Evolutionary conservation across 2,329 filamentous ascomycete genomes (phyloP).

Genomic region (Tolypocladium endophyticum): DNA sequence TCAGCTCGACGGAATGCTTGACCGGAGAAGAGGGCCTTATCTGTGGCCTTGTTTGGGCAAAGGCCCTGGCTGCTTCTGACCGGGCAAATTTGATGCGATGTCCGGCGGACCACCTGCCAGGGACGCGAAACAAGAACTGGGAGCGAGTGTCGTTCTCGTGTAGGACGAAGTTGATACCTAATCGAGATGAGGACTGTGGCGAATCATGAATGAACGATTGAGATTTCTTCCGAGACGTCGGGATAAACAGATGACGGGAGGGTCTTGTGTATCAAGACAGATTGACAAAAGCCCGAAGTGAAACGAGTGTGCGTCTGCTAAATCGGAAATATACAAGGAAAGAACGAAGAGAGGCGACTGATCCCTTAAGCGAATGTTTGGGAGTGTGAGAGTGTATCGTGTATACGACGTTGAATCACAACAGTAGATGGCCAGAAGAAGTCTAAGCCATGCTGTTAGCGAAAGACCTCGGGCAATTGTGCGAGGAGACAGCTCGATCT

Average conservation of each 20-base stretch:
- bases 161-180: constrained; percentile 11
- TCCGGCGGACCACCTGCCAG: not conserved
- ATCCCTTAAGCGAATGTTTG: not conserved
- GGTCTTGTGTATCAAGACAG: not conserved
- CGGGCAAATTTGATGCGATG: not conserved
- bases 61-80: constrained; percentile 3
- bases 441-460: not conserved
- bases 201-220: constrained; percentile 11
- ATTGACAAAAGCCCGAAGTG: not conserved
- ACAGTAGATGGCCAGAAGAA: not conserved
- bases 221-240: constrained; percentile 7
- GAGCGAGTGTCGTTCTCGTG: constrained; percentile 9
- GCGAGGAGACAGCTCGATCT: not conserved
- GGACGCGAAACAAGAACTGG: not conserved
- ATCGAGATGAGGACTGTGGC: constrained; percentile 10
- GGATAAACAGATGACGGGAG: constrained; percentile 10
- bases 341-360: not conserved
- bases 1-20: constrained; percentile 9
- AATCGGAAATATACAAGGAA: not conserved
- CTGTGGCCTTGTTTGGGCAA: not conserved
- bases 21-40: constrained; percentile 2
- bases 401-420: not conserved
- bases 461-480: not conserved
- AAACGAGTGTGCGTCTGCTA: not conserved
- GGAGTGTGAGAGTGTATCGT: not conserved